Conservation (phyloP, 495 filamentous ascomycete species). For the Xylaria grammica region DNA sequence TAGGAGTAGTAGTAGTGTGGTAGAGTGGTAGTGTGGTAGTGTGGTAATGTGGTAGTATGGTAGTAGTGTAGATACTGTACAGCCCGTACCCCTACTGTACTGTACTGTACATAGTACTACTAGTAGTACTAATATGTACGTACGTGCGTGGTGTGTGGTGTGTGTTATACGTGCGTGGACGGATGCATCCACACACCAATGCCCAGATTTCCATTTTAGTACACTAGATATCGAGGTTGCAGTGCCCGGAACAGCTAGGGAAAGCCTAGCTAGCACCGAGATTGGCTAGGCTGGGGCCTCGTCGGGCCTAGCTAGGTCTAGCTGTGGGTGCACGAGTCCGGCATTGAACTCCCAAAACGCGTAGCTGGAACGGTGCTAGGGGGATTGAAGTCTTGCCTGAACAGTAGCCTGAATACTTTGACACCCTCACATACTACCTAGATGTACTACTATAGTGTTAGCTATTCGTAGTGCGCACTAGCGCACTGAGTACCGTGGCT, state of each 20-base stretch:
- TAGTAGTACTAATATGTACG: too few species aligned
- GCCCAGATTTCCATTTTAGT: constrained; percentile 32
- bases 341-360: constrained; percentile 22
- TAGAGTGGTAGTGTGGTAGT: neutral
- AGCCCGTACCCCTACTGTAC: too few species aligned
- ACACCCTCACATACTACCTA: too few species aligned
- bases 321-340: constrained; percentile 14
- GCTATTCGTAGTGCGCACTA: too few species aligned
- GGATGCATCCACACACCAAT: constrained; percentile 22
- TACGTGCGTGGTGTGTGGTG: neutral
- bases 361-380: constrained; percentile 22
- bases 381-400: too few species aligned
- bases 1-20: too few species aligned
- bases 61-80: too few species aligned
- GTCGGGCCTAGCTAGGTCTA: neutral
- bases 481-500: neutral
- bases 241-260: constrained; percentile 13
- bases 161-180: neutral
- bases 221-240: constrained; percentile 23
- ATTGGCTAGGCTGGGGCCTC: constrained; percentile 16
- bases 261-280: constrained; percentile 9
- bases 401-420: too few species aligned
- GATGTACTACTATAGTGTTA: too few species aligned
- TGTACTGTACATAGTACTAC: neutral
- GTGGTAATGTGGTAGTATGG: too few species aligned